Evolutionary conservation across 2,329 filamentous ascomycete genomes (phyloP), one percentile per base, ranked within the genome.

Genomic region (Talaromyces sp.): DNA sequence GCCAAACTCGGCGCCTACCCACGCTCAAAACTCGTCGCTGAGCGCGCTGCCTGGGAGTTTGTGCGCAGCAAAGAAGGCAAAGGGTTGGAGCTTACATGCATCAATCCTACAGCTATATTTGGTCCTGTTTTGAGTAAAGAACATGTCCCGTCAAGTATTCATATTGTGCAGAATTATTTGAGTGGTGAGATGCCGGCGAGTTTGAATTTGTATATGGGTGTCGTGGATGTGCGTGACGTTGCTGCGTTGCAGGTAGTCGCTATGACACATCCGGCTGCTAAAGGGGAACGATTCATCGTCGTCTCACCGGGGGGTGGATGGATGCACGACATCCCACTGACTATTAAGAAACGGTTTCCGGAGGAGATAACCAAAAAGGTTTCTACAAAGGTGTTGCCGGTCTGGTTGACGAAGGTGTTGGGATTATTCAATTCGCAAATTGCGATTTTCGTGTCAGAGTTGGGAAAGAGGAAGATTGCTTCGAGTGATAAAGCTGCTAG

Each of bases 151-250:
- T 52, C 60, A 3, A 62, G 45, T 37, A 31, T 54, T 19, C 60
- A 62, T 13, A 62, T 62, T 19, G n/a, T 54, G 6, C 37, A 54
- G n/a, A 7, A 33, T 3, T 62, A 41, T 5, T 1, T 62, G 47
- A 62, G 33, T 31, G 60, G 60, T 3, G 47, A 27, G 60, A 54
- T 54, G 47, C 60, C 60, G 11, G 60, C 60, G 7, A 62, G 33
- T 52, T 22, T 62, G 7, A 62, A 54, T 27, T 22, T 62, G 3
- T 62, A 52, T 13, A 62, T 62, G 60, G 19, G 47, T 52, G 22
- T 54, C 4, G 60, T 62, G 8, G 60, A 54, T 54, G 60, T 54
- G 1, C 47, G 45, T 3, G 60, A 62, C 5, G 45, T 62, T 19
- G 60, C 60, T n/a, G 45, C 25, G 6, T 33, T 62, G 10, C 33